Evolutionary conservation across 345 rosid genomes (phyloP).

Genomic region (Cardamine resedifolia): DNA sequence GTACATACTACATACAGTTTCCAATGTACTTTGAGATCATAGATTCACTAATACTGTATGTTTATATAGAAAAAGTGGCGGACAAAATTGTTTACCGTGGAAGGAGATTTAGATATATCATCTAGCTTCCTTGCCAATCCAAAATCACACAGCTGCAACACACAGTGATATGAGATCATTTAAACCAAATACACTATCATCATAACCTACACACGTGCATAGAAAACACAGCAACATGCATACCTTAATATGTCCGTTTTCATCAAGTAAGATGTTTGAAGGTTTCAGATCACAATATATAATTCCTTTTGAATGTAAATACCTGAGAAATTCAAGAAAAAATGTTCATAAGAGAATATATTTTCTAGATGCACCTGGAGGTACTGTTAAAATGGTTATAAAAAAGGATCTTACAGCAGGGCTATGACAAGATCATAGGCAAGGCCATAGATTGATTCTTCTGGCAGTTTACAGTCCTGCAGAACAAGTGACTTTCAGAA

Average conservation of each 20-base stretch:
- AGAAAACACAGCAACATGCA: constrained; percentile 2
- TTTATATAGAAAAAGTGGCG: background rate
- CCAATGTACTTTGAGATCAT: constrained; percentile 7
- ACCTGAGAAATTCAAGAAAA: constrained; percentile 47
- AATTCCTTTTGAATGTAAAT: constrained; percentile 84
- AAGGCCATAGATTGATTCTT: constrained; percentile 84
- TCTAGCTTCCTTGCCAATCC: constrained; percentile 85
- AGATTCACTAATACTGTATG: constrained; percentile 3
- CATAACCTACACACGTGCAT: constrained; percentile 17
- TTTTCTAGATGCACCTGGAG: background rate
- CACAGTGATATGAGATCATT: constrained; percentile 21
- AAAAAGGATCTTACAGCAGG: constrained; percentile 63
- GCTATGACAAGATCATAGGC: constrained; percentile 77
- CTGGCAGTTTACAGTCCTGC: constrained; percentile 89
- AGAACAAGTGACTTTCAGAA: constrained; percentile 23
- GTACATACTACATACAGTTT: background rate
- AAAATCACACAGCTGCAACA: constrained; percentile 91
- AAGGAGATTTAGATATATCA: constrained; percentile 68
- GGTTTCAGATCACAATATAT: constrained; percentile 96
- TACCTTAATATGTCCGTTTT: constrained; percentile 90
- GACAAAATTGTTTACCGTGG: constrained; percentile 53
- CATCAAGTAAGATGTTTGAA: constrained; percentile 91
- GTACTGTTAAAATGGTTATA: constrained; percentile 8
- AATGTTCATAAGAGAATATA: constrained; percentile 11
- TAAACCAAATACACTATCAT: constrained; percentile 14